Base-by-base conservation (phyloP, 169 alveolate genomes). In the Cytauxzoon felis region DNA sequence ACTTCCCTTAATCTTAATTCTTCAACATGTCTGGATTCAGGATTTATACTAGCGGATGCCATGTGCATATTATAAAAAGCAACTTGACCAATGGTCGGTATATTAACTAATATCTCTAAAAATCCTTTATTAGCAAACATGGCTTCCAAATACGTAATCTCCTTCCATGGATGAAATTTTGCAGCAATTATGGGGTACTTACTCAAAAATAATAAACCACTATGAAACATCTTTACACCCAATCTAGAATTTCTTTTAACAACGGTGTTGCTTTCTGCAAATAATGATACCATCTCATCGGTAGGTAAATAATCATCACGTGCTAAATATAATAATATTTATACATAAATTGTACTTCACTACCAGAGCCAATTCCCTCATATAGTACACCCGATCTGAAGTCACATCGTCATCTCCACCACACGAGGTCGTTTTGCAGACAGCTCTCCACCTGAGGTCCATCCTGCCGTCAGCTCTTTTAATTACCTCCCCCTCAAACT, bases 41-140 rank as follows among this genome's bases (percentile, higher is more conserved):
- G 94, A 43, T 90, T 90, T 33, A 82, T 90, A 26, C 93, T 89
- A n/a, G 91, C 96, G 56, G 94, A 87, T 23, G 96, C 96, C 91
- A 91, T 65, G 53, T 91, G 96, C 66, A 91, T 89, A 50, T 91
- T 91, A 43, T 89, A 81, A 54, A 91, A 56, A 40, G 95, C 88
- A 26, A 89, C 78, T 51, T 66, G 62, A 47, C 95, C 92, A 50
- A 91, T 78, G 30, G 82, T 78, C 5, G 96, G 95, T 21, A 91
- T 69, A 36, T 90, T 92, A 33, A 90, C 83, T 56, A 91, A 58
- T 21, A 89, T 92, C 58, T 91, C 96, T 79, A 91, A 29, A 69
- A 90, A 89, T 27, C 96, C 96, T 65, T 91, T 91, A 33, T 91
- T 88, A 4, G 90, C 91, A 16, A 91, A 85, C 58, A 90, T 60